Percentiles rank a stretch among this genome's conserved stretches.
Conservation (phyloP, 148 eudicot species). For the Oxyria digyna region DNA sequence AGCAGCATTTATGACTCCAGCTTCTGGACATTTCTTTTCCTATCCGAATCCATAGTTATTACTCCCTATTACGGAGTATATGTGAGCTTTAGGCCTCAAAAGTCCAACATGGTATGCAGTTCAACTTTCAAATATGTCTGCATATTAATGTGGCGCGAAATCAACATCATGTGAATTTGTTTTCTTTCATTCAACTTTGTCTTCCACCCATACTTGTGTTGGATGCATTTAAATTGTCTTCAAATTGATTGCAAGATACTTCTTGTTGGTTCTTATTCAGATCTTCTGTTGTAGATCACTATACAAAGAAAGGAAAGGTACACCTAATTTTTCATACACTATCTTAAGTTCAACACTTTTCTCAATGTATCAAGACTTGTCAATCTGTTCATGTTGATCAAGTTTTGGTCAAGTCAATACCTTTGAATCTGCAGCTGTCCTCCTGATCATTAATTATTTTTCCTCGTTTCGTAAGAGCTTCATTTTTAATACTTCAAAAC, state of each 20-base stretch:
- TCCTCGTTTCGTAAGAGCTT: too few species aligned
- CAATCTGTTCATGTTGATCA: neutral
- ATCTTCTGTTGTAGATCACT: neutral
- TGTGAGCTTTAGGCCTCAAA: conserved; percentile 4
- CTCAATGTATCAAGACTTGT: neutral
- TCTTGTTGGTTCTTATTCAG: too few species aligned
- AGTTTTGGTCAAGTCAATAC: too few species aligned
- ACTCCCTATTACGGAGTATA: too few species aligned
- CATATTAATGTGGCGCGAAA: neutral
- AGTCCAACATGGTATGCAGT: neutral
- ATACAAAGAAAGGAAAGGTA: neutral
- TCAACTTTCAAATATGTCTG: conserved; percentile 6
- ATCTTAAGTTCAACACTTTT: neutral
- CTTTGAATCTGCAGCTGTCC: too few species aligned
- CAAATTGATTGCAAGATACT: too few species aligned
- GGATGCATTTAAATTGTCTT: neutral
- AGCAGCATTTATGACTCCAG: neutral
- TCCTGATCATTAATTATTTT: too few species aligned
- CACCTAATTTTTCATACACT: neutral
- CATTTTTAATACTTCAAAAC: neutral
- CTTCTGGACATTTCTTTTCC: neutral
- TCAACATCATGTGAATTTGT: neutral
- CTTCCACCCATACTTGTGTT: neutral
- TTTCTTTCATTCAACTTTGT: neutral
- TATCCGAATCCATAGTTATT: neutral